A percentile compares a stretch with the other conserved stretches of the same genome.
Conservation (phyloP, 441 rosid genomes). For the Gossypium schwendimanii region DNA sequence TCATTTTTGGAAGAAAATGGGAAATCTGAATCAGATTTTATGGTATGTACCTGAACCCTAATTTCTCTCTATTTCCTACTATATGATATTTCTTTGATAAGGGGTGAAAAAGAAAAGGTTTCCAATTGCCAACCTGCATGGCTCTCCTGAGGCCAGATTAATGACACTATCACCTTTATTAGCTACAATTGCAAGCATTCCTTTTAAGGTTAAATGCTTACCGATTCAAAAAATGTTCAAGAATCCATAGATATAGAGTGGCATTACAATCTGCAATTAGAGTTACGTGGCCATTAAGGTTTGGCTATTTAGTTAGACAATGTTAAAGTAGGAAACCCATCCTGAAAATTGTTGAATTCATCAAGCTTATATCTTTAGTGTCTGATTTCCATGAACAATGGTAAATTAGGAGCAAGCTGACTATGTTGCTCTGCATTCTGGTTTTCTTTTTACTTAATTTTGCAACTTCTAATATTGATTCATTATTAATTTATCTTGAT, state of each 20-base stretch:
- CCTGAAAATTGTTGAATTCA: neutral
- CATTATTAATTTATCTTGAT: neutral
- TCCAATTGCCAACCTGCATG: neutral
- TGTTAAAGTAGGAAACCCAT: neutral
- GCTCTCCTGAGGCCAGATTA: neutral
- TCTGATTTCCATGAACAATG: neutral
- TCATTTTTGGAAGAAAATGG: slow-evolving; percentile 52
- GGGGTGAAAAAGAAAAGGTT: neutral
- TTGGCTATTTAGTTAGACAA: neutral
- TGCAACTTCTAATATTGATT: neutral
- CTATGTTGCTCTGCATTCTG: neutral
- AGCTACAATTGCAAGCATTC: neutral
- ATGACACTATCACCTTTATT: neutral
- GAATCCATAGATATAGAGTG: neutral
- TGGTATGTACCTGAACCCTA: slow-evolving; percentile 30
- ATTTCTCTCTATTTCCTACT: slow-evolving; percentile 1
- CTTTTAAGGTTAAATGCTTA: slow-evolving; percentile 1
- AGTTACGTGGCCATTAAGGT: neutral
- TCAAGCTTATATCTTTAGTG: neutral
- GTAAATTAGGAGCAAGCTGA: neutral
- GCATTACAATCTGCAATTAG: neutral
- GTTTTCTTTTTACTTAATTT: slow-evolving; percentile 11
- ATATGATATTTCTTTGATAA: neutral
- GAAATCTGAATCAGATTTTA: slow-evolving; percentile 37
- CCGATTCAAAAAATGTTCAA: neutral